These are phyloP conservation scores for Rhododendron mucronatum DNA, from an alignment of 148 eudicot species.

Conservation along the genomic window DNA sequence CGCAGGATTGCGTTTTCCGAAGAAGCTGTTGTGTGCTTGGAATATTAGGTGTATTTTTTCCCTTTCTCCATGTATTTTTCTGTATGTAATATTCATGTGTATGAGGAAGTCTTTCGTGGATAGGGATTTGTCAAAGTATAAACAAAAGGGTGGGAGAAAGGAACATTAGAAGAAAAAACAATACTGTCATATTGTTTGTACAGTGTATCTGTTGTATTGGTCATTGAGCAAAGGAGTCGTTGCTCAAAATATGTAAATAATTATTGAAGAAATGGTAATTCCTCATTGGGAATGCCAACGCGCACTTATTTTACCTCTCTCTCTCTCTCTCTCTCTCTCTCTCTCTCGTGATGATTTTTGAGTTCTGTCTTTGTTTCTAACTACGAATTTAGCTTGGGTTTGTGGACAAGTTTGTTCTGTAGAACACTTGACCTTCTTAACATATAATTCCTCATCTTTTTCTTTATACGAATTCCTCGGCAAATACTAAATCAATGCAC, in stretches of 20 bases:
- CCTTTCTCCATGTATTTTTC: not conserved
- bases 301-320: not conserved
- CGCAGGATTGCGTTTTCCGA: not conserved
- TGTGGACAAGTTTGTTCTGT: not conserved
- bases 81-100: not conserved
- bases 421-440: not conserved
- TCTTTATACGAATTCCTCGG: no score
- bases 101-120: not conserved
- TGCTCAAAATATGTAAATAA: constrained; percentile 6
- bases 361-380: not conserved
- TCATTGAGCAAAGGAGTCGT: constrained; percentile 8
- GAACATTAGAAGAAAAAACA: no score
- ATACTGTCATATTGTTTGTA: not conserved
- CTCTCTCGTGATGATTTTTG: not conserved
- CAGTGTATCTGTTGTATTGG: not conserved
- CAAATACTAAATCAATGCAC: no score
- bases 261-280: not conserved
- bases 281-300: not conserved
- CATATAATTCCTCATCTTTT: no score
- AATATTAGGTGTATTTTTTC: not conserved
- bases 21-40: not conserved
- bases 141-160: not conserved
- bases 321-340: not conserved
- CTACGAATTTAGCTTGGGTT: not conserved
- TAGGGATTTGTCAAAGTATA: not conserved